A percentile compares a stretch with the other conserved stretches of the same genome.
These are phyloP conservation scores for Pleomassaria siparia DNA, from an alignment of 2,329 filamentous ascomycete species.

Conservation along the genomic window DNA sequence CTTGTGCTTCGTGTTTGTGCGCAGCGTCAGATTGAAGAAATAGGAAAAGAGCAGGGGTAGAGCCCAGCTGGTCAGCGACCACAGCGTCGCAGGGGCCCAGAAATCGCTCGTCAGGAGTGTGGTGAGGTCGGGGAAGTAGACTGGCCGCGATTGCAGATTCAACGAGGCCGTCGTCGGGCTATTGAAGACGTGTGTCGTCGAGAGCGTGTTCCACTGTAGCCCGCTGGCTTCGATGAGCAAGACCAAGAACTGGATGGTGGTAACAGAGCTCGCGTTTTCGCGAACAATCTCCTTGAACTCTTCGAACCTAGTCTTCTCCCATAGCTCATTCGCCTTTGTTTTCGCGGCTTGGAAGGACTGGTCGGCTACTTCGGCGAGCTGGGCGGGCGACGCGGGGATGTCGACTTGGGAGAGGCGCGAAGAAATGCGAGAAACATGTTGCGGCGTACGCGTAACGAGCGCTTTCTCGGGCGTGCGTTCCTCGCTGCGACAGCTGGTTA, in stretches of 20 bases:
- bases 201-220: slow-evolving; percentile 70
- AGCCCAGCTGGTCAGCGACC: slow-evolving; percentile 71
- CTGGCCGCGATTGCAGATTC: slow-evolving; percentile 58
- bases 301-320: slow-evolving; percentile 66
- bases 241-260: slow-evolving; percentile 41
- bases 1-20: slow-evolving; percentile 52
- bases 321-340: slow-evolving; percentile 64
- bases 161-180: slow-evolving; percentile 64
- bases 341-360: slow-evolving; percentile 70
- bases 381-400: slow-evolving; percentile 75
- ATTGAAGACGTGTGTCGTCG: slow-evolving; percentile 71
- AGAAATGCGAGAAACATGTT: slow-evolving; percentile 37
- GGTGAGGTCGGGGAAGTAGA: slow-evolving; percentile 80
- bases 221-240: slow-evolving; percentile 67
- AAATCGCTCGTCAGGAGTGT: slow-evolving; percentile 73
- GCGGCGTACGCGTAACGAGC: slow-evolving; percentile 47
- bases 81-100: slow-evolving; percentile 80
- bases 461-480: slow-evolving; percentile 50
- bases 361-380: slow-evolving; percentile 60
- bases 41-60: slow-evolving; percentile 75
- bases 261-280: slow-evolving; percentile 70
- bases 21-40: slow-evolving; percentile 82
- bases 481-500: slow-evolving; percentile 33
- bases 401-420: slow-evolving; percentile 59
- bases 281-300: slow-evolving; percentile 68